Evolutionary conservation across 345 rosid species (phyloP).

Genomic region (Arabis hirsuta): DNA sequence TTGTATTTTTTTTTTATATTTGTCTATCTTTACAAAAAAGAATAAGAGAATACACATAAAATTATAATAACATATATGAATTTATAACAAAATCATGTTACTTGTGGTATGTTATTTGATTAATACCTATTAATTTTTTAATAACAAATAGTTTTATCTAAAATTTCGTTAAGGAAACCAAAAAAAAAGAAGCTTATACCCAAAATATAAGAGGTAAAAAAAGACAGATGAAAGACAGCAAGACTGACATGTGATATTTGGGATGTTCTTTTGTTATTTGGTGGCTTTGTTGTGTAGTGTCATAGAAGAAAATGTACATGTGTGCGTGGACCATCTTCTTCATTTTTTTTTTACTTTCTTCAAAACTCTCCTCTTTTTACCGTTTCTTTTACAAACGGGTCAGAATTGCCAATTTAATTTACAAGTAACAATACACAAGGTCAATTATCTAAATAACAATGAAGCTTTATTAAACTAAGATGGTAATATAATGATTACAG

Average conservation of each 20-base stretch:
- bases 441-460: too few species aligned
- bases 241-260: conserved; percentile 33
- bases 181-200: not conserved
- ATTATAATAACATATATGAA: too few species aligned
- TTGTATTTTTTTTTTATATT: too few species aligned
- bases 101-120: too few species aligned
- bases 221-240: conserved; percentile 28
- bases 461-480: too few species aligned
- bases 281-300: conserved; percentile 27
- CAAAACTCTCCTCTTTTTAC: not conserved
- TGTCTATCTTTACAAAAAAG: too few species aligned
- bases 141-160: too few species aligned
- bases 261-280: conserved; percentile 15
- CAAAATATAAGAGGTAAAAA: not conserved
- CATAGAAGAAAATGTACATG: conserved; percentile 15
- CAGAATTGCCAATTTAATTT: not conserved
- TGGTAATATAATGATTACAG: too few species aligned
- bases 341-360: not conserved
- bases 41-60: too few species aligned
- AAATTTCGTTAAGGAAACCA: too few species aligned
- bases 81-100: too few species aligned
- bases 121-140: too few species aligned
- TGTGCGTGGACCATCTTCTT: conserved; percentile 32
- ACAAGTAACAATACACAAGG: not conserved
- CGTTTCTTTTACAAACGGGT: not conserved